A percentile compares a stretch with the other conserved stretches of the same genome.
phyloP scores from a whole-genome alignment of 2,329 filamentous ascomycete genomes.

The Talaromyces atroroseus region DNA sequence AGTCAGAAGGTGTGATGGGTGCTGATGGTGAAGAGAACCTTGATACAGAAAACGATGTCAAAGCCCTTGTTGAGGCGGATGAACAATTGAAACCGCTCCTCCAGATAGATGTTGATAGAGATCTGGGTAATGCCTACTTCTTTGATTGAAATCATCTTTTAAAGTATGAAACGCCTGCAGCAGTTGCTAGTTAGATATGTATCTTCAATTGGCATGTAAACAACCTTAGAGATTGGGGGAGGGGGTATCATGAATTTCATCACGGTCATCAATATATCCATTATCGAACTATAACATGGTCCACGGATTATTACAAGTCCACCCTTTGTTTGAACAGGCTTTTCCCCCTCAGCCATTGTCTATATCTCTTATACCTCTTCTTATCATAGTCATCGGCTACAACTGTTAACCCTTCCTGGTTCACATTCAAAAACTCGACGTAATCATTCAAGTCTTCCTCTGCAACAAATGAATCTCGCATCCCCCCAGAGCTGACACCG shows the following conservation, averaged over 20 bases:
- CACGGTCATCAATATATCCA: not conserved
- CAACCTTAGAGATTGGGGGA: not conserved
- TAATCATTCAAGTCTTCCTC: constrained; percentile 70
- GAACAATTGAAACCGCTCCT: constrained; percentile 27
- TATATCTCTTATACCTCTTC: constrained; percentile 94
- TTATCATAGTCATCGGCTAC: constrained; percentile 79
- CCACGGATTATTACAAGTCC: constrained; percentile 30
- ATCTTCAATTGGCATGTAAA: not conserved
- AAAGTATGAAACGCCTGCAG: not conserved
- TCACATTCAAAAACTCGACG: constrained; percentile 67
- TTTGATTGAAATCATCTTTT: constrained; percentile 11
- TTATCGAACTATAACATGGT: not conserved
- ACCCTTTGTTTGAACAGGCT: constrained; percentile 88
- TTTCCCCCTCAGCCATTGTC: constrained; percentile 91
- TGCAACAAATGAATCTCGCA: constrained; percentile 33
- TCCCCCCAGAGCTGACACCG: constrained; percentile 48
- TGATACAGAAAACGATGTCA: constrained; percentile 30
- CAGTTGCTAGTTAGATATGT: not conserved
- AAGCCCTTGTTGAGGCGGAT: constrained; percentile 33
- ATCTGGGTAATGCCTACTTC: constrained; percentile 13
- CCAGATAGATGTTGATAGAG: constrained; percentile 1
- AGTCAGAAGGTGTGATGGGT: constrained; percentile 14
- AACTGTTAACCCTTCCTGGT: constrained; percentile 80
- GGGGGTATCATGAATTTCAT: not conserved
- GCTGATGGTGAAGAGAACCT: constrained; percentile 20